Evolutionary conservation across 169 alveolate species (phyloP).

Genomic region (Cryptosporidium tyzzeri): DNA sequence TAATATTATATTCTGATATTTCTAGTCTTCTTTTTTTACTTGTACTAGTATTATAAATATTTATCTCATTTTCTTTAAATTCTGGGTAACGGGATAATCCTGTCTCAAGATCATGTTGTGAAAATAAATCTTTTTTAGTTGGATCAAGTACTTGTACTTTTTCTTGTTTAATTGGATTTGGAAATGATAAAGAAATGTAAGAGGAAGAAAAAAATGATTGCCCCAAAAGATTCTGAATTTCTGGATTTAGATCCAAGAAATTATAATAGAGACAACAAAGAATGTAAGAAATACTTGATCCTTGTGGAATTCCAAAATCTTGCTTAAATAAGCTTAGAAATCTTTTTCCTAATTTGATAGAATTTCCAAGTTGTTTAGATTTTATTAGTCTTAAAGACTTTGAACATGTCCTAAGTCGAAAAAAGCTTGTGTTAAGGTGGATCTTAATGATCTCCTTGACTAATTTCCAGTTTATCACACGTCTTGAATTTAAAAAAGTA

Average conservation of each 20-base stretch:
- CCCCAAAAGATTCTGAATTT: constrained; percentile 2
- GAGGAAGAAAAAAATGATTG: background rate
- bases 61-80: background rate
- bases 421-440: constrained; percentile 14
- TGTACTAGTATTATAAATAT: background rate
- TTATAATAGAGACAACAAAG: constrained; percentile 61
- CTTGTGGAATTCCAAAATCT: constrained; percentile 65
- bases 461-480: constrained; percentile 23
- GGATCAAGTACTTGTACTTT: background rate
- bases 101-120: background rate
- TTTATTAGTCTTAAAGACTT: background rate
- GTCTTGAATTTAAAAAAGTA: constrained; percentile 38
- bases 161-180: background rate
- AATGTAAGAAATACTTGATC: constrained; percentile 53
- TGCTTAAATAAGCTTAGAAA: constrained; percentile 19
- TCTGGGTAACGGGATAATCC: background rate
- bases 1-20: background rate
- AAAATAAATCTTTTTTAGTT: no score
- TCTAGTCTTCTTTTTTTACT: background rate
- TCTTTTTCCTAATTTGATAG: background rate
- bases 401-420: constrained; percentile 23
- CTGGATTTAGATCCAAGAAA: constrained; percentile 14
- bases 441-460: constrained; percentile 25
- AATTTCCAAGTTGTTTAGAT: background rate
- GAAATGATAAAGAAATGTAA: no score